phyloP scores from a whole-genome alignment of 2,329 filamentous ascomycete genomes.

The Juglanconis oblonga region DNA sequence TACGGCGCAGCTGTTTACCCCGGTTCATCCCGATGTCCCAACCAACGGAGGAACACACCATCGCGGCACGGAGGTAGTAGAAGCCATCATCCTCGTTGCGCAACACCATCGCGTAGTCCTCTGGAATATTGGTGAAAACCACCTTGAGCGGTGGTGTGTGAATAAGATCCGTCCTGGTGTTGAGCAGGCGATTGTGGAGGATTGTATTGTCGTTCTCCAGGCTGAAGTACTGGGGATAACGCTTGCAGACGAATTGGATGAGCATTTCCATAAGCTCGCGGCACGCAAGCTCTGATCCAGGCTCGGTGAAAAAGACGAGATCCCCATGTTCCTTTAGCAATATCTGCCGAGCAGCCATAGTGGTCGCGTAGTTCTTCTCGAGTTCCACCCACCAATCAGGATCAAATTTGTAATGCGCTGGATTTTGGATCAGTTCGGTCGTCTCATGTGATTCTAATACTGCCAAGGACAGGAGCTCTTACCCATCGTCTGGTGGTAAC shows the following conservation, averaged over 20 bases:
- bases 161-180: slow-evolving; percentile 58
- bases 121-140: slow-evolving; percentile 74
- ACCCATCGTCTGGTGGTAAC: slow-evolving; percentile 92
- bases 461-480: slow-evolving; percentile 32
- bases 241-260: slow-evolving; percentile 72
- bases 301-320: slow-evolving; percentile 63
- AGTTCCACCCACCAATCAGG: slow-evolving; percentile 88
- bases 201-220: slow-evolving; percentile 50
- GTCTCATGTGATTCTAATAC: not conserved
- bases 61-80: slow-evolving; percentile 72
- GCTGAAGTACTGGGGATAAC: slow-evolving; percentile 73
- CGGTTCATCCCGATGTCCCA: slow-evolving; percentile 78
- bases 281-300: slow-evolving; percentile 74
- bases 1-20: slow-evolving; percentile 64
- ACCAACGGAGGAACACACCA: slow-evolving; percentile 76
- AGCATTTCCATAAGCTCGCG: slow-evolving; percentile 88
- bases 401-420: slow-evolving; percentile 76
- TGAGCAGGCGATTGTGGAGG: slow-evolving; percentile 68
- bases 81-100: slow-evolving; percentile 68
- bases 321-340: slow-evolving; percentile 63
- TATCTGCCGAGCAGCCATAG: slow-evolving; percentile 65
- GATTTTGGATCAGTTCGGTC: not conserved
- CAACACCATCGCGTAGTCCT: slow-evolving; percentile 78
- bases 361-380: slow-evolving; percentile 66
- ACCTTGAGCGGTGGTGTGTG: slow-evolving; percentile 64